Evolutionary conservation across 208 protist genomes (phyloP), one percentile per base, ranked within the genome.

Genomic region (Acanthamoeba culbertsoni): DNA sequence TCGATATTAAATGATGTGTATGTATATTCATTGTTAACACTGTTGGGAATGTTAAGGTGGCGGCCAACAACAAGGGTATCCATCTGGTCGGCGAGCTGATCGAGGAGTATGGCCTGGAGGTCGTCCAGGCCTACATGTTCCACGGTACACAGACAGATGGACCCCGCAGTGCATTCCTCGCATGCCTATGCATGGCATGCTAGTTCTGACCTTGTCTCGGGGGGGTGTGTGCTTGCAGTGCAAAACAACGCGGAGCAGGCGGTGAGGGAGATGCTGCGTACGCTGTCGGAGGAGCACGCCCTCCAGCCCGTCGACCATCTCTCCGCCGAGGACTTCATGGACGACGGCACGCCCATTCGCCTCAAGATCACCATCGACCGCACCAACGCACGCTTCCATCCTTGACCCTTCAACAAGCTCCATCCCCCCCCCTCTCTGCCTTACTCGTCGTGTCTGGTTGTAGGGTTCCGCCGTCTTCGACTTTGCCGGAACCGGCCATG

Each of bases 51-150:
- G 28, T 46, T n/a, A n/a, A 95, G 92, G 88, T 97, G 23, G 97
- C 98, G 8, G 97, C 98, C 23, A 99, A 99, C 95, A 96, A 98
- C 73, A 98, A 98, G 77, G 98, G 98, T 57, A 98, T 99, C 86
- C 79, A 94, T 43, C 95, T 99, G 2, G 93, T 99, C 46, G 73
- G 96, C 28, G 97, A 98, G 53, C 95, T 99, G 20, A 98, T 99
- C 57, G 92, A 59, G 42, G 93, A 98, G 79, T 98, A 98, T 95
- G 95, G 95, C 10, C 86, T 98, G 0, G 96, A 95, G 10, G 95
- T 98, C 37, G 98, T 99, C 31, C 98, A 98, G 46, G 98, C 97
- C 1, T 99, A 99, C 96, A 99, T 99, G 98, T 42, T 91, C n/a
- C 97, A 98, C 95, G 97, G 91, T 94, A 46, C n/a, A n/a, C n/a